Conservation (phyloP, 768 basidiomycete species). For the Mycena rosella region DNA sequence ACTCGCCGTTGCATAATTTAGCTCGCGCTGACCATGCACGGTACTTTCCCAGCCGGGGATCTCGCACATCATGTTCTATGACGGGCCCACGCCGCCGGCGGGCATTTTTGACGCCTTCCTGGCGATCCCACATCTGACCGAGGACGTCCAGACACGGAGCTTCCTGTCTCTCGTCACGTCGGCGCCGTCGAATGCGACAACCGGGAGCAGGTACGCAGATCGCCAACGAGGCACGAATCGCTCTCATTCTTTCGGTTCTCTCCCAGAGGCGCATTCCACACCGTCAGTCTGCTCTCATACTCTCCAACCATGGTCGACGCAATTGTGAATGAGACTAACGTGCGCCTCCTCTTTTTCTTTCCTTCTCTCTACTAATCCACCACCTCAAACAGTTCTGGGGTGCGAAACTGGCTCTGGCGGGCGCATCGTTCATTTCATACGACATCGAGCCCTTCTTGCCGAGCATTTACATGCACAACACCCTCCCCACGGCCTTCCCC, state of each 20-base stretch:
- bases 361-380: background rate
- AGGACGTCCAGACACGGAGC: conserved; percentile 55
- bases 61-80: conserved; percentile 66
- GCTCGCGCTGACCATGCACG: too few relatives aligned
- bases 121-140: conserved; percentile 53
- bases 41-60: conserved; percentile 39
- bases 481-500: conserved; percentile 60
- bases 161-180: conserved; percentile 57
- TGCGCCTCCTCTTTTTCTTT: conserved; percentile 29
- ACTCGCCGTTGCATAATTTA: too few relatives aligned
- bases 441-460: conserved; percentile 66
- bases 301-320: conserved; percentile 53
- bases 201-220: conserved; percentile 39
- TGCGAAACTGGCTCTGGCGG: conserved; percentile 42
- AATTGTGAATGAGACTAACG: conserved; percentile 59
- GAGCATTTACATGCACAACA: conserved; percentile 52
- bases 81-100: conserved; percentile 61
- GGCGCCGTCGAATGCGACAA: conserved; percentile 51
- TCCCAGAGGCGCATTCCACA: conserved; percentile 55
- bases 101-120: conserved; percentile 68
- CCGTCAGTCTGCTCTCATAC: conserved; percentile 55
- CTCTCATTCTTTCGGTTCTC: conserved; percentile 19
- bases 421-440: conserved; percentile 57
- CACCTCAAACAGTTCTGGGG: conserved; percentile 60
- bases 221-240: background rate